phyloP scores from a whole-genome alignment of 345 rosid species.

The Punica granatum region DNA sequence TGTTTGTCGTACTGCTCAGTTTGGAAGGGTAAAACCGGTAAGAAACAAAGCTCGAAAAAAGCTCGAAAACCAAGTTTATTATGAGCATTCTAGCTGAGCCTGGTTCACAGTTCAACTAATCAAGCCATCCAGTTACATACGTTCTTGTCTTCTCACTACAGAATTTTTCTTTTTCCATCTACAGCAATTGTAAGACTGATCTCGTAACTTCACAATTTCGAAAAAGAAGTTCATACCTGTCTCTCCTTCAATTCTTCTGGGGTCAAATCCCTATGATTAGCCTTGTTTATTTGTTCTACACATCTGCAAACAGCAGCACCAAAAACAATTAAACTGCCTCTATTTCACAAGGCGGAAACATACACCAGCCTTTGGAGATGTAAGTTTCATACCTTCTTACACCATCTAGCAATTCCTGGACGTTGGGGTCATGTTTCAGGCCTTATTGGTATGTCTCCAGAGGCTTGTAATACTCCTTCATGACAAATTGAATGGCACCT shows the following conservation, averaged over 20 bases:
- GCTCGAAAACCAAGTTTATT: no score
- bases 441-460: slow-evolving; percentile 88
- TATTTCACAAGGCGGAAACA: not conserved
- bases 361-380: not conserved
- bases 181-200: no score
- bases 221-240: slow-evolving; percentile 49
- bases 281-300: slow-evolving; percentile 77
- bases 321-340: not conserved
- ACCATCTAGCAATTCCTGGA: slow-evolving; percentile 89
- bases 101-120: no score
- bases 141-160: no score
- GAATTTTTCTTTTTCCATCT: no score
- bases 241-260: slow-evolving; percentile 95
- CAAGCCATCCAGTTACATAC: no score
- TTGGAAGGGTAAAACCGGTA: no score
- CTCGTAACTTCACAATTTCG: no score
- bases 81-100: no score
- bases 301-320: slow-evolving; percentile 39
- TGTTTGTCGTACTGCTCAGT: no score
- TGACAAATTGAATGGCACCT: slow-evolving; percentile 87
- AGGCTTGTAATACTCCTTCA: slow-evolving; percentile 96
- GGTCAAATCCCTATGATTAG: slow-evolving; percentile 86
- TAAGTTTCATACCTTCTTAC: slow-evolving; percentile 45
- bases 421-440: slow-evolving; percentile 73
- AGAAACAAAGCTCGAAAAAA: no score